These are phyloP conservation scores for Pterocarpus santalinus DNA, from an alignment of 306 rosid species.

Conservation along the genomic window DNA sequence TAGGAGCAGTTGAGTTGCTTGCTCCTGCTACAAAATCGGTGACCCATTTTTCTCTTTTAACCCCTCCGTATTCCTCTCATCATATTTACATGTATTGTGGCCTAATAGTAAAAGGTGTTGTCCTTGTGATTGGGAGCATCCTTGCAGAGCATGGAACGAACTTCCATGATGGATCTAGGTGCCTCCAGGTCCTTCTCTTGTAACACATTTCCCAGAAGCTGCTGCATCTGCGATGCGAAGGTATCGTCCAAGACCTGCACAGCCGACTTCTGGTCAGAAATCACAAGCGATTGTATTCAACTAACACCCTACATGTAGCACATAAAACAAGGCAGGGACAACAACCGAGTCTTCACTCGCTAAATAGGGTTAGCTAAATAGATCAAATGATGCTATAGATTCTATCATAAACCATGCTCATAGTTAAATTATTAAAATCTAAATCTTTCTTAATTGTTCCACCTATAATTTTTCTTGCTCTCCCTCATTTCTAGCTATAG, in stretches of 20 bases:
- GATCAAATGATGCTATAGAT: no score
- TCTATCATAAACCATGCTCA: no score
- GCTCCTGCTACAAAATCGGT: constrained; percentile 71
- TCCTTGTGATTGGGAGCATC: constrained; percentile 77
- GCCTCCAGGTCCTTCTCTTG: constrained; percentile 86
- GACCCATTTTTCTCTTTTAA: constrained; percentile 31
- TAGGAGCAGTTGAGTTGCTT: constrained; percentile 76
- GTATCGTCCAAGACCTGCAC: constrained; percentile 85
- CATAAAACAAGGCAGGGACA: background rate
- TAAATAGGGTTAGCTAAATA: no score
- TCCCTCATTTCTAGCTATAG: no score
- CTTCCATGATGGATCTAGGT: constrained; percentile 88
- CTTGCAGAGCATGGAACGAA: constrained; percentile 91
- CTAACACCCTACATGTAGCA: background rate
- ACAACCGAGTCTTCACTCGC: no score
- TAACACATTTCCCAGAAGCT: constrained; percentile 82
- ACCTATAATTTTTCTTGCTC: no score
- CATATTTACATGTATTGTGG: constrained; percentile 50
- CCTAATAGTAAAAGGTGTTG: constrained; percentile 65
- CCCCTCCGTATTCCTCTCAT: constrained; percentile 21
- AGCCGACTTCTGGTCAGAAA: constrained; percentile 6
- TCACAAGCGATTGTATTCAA: background rate
- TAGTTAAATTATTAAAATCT: no score
- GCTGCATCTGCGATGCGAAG: constrained; percentile 95
- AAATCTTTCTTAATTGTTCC: no score